Conservation (phyloP, 768 basidiomycete genomes). For the Termitomyces bulborhizus region DNA sequence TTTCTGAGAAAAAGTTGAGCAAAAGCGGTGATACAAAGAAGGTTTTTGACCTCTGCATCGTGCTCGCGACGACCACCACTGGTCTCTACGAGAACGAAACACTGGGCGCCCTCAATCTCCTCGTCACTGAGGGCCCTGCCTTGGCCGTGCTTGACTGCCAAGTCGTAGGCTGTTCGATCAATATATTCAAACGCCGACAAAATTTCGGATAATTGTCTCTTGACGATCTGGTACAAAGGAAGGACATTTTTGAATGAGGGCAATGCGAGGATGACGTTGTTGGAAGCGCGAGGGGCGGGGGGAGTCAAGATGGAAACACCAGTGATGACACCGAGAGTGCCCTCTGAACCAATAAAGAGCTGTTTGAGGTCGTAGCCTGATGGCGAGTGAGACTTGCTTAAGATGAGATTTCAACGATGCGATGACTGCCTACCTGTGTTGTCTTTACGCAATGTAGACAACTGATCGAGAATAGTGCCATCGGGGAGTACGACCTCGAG, state of each 20-base stretch:
- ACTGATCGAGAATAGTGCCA: conserved; percentile 83
- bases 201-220: conserved; percentile 84
- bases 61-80: conserved; percentile 91
- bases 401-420: neutral
- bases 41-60: conserved; percentile 70
- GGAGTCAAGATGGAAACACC: conserved; percentile 93
- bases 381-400: neutral
- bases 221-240: conserved; percentile 77
- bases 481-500: conserved; percentile 95
- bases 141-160: conserved; percentile 80
- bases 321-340: conserved; percentile 93
- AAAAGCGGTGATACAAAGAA: neutral
- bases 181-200: conserved; percentile 97
- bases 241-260: conserved; percentile 84
- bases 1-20: conserved; percentile 55
- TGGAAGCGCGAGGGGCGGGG: conserved; percentile 72
- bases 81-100: conserved; percentile 92
- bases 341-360: conserved; percentile 95
- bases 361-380: conserved; percentile 97
- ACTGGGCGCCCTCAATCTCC: conserved; percentile 72
- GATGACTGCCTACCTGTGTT: conserved; percentile 66
- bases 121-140: conserved; percentile 69
- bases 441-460: conserved; percentile 91
- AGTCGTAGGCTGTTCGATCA: conserved; percentile 78
- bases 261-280: conserved; percentile 88